Evolutionary conservation across 164 flowering plant species (phyloP), one percentile per base, ranked within the genome.

Genomic region (Hamamelis virginiana): DNA sequence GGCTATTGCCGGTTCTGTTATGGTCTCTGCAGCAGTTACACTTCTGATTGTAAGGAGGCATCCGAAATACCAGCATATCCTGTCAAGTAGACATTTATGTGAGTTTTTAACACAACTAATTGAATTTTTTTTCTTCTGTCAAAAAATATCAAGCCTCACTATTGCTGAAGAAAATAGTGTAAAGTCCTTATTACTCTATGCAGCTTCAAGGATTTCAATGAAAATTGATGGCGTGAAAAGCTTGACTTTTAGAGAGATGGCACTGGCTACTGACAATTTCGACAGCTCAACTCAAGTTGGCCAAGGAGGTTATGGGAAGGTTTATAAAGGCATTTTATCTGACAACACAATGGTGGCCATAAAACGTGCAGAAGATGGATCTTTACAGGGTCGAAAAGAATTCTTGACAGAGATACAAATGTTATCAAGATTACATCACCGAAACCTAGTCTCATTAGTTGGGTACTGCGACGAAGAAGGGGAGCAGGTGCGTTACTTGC

Each of bases 251-350:
- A 75, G 67, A 74, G 91, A 91, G 69, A 67, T 89, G 84, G 75
- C 77, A 67, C 33, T 62, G 10, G 95, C 93, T 25, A 88, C 97
- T 9, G 64, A 72, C 63, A 82, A 76, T 73, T 91, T 91, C 65
- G 70, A 62, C 67, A 62, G 16, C 64, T 75, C 86, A 55, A 65
- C 69, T 71, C 80, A 76, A 76, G 84, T 91, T 67, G 97, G 93
- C 33, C 80, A 70, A 80, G 97, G 97, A 75, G 97, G 97, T 27
- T 92, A 90, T 75, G 97, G 97, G 38, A 87, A 77, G 61, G 97
- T 92, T 25, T 86, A 82, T 53, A 87, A 46, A 79, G 97, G 96
- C 28, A 73, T 76, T 67, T 71, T 92, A 60, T 62, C 75, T 44
- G 85, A 85, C 61, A 69, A 76, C 15, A 75, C 80, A 44, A 53